Percentiles rank a stretch among this genome's conserved stretches.
Conservation (phyloP, 495 filamentous ascomycete genomes). For the Penicillium bovifimosum region DNA sequence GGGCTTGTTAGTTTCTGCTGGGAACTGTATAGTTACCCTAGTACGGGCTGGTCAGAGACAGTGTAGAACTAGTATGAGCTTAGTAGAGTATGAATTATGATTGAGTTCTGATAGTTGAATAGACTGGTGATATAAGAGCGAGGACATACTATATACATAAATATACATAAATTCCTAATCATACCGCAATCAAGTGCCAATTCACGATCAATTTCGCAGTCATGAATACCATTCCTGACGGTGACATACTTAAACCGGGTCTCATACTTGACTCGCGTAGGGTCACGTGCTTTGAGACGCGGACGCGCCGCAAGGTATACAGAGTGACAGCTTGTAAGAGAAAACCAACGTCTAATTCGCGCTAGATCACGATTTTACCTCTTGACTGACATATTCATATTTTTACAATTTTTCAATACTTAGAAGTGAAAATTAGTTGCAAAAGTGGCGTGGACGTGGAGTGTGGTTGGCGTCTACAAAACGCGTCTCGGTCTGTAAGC, state of each 20-base stretch:
- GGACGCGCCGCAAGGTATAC: conserved; percentile 20
- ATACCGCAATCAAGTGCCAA: no score
- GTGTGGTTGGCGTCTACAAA: conserved; percentile 42
- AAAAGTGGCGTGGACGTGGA: conserved; percentile 37
- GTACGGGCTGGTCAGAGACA: not conserved
- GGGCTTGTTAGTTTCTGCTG: not conserved
- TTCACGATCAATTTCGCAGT: not conserved
- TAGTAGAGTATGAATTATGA: not conserved
- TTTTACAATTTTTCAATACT: not conserved
- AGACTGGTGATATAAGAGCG: not conserved
- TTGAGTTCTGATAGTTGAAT: not conserved
- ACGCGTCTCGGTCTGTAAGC: conserved; percentile 47
- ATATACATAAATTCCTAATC: not conserved
- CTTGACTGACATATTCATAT: not conserved
- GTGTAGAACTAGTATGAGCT: not conserved
- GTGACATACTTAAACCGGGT: conserved; percentile 1
- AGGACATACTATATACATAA: not conserved
- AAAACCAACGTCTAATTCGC: not conserved
- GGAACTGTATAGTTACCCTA: not conserved
- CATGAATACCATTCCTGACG: conserved; percentile 5
- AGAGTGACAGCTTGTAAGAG: not conserved
- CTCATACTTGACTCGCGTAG: conserved; percentile 17
- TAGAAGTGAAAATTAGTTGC: conserved; percentile 7
- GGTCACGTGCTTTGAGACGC: conserved; percentile 29
- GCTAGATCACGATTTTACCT: conserved; percentile 4